Evolutionary conservation across 129 eudicot genomes (phyloP).

Genomic region (Pittosporum tobira): DNA sequence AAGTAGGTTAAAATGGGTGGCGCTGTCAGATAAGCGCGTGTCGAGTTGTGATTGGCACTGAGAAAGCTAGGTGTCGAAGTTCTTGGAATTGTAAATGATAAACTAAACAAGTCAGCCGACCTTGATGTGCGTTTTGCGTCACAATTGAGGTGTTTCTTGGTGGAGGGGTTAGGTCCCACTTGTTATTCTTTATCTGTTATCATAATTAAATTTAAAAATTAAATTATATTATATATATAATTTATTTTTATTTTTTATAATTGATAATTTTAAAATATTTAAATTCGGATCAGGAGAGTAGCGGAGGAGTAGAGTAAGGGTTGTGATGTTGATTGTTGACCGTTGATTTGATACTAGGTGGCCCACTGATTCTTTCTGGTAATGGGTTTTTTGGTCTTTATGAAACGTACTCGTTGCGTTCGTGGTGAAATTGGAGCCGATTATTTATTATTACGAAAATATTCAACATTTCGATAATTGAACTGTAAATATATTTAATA

Average conservation of each 20-base stretch:
- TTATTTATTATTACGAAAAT: too few species aligned
- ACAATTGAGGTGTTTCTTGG: constrained; percentile 14
- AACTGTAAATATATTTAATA: too few species aligned
- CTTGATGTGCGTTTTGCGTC: neutral
- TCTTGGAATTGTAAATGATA: constrained; percentile 14
- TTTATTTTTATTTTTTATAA: too few species aligned
- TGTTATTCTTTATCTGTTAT: too few species aligned
- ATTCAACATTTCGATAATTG: too few species aligned
- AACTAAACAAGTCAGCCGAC: constrained; percentile 23
- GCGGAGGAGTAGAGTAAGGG: neutral
- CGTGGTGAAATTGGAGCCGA: too few species aligned
- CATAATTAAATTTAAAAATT: too few species aligned
- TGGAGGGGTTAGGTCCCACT: constrained; percentile 39
- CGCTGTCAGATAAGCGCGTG: constrained; percentile 24
- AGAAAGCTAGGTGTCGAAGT: constrained; percentile 17
- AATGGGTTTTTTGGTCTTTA: neutral
- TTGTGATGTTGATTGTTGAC: constrained; percentile 15
- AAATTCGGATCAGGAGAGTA: neutral
- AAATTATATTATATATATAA: too few species aligned
- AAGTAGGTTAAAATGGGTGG: constrained; percentile 20
- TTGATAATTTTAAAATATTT: too few species aligned
- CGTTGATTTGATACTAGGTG: constrained; percentile 1
- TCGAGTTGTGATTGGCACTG: constrained; percentile 21
- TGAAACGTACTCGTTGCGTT: too few species aligned
- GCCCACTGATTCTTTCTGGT: neutral